Conservation (phyloP, 83 land plant species). For the Thuja plicata region DNA sequence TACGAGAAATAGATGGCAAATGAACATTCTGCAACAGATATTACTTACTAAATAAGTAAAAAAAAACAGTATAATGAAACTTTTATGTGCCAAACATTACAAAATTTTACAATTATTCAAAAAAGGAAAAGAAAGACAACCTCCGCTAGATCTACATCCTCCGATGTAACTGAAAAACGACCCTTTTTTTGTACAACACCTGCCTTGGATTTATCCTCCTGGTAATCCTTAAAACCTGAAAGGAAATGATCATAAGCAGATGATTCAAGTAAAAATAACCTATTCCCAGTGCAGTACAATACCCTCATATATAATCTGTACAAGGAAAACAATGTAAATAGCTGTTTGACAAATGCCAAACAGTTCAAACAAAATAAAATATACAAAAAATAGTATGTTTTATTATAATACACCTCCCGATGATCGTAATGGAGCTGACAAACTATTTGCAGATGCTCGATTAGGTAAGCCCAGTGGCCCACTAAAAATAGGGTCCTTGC, state of each 20-base stretch:
- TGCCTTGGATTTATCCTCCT: conserved; percentile 67
- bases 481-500: conserved; percentile 48
- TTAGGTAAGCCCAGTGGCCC: conserved; percentile 67
- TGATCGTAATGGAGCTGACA: conserved; percentile 73
- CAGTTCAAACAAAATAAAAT: not conserved
- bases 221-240: conserved; percentile 60
- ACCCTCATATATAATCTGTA: not conserved
- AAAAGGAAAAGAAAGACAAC: conserved; percentile 25
- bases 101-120: not conserved
- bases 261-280: not conserved
- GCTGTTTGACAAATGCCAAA: not conserved
- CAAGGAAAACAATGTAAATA: not conserved
- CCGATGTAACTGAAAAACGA: conserved; percentile 77
- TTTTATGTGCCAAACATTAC: not conserved
- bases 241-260: conserved; percentile 1
- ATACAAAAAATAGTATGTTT: not conserved
- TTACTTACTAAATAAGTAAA: not conserved
- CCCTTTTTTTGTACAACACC: conserved; percentile 75
- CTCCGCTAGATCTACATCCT: conserved; percentile 71
- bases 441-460: conserved; percentile 77
- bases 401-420: conserved; percentile 51
- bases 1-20: conserved; percentile 32
- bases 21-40: conserved; percentile 48
- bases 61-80: not conserved
- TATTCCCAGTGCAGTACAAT: not conserved